phyloP scores from a whole-genome alignment of 139 green algal species.

The Chlorella vulgaris region DNA sequence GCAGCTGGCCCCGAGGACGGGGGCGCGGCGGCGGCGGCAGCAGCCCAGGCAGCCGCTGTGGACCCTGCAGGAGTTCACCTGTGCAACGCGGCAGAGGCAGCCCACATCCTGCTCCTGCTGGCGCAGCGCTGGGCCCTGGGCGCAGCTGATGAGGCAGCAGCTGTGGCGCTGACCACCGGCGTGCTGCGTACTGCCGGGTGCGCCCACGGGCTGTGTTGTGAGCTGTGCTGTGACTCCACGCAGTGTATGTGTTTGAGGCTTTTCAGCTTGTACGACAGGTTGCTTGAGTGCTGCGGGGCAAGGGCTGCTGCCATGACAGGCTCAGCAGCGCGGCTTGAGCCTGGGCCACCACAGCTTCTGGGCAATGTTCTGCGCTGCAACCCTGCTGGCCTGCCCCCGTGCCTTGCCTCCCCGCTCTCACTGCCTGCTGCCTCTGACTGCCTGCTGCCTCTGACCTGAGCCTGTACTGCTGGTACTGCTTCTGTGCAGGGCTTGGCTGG shows the following conservation, averaged over 20 bases:
- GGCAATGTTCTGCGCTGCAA: too few relatives aligned
- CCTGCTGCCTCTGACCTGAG: not conserved
- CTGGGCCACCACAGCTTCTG: too few relatives aligned
- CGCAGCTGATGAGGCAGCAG: not conserved
- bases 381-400: too few relatives aligned
- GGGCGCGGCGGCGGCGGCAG: not conserved
- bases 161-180: not conserved
- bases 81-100: constrained; percentile 13
- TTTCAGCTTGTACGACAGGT: too few relatives aligned
- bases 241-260: too few relatives aligned
- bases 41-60: constrained; percentile 4
- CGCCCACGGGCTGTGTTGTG: not conserved
- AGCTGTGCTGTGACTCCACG: too few relatives aligned
- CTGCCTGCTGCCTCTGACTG: not conserved
- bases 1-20: not conserved
- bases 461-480: not conserved
- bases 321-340: too few relatives aligned
- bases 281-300: too few relatives aligned
- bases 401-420: too few relatives aligned
- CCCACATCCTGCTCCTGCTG: constrained; percentile 34
- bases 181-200: constrained; percentile 14
- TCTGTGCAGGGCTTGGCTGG: constrained; percentile 25
- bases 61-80: constrained; percentile 21
- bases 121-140: constrained; percentile 26
- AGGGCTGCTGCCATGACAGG: too few relatives aligned